Base-by-base conservation (phyloP, 2,329 filamentous ascomycete species). In the Cryphonectria naterciae region DNA sequence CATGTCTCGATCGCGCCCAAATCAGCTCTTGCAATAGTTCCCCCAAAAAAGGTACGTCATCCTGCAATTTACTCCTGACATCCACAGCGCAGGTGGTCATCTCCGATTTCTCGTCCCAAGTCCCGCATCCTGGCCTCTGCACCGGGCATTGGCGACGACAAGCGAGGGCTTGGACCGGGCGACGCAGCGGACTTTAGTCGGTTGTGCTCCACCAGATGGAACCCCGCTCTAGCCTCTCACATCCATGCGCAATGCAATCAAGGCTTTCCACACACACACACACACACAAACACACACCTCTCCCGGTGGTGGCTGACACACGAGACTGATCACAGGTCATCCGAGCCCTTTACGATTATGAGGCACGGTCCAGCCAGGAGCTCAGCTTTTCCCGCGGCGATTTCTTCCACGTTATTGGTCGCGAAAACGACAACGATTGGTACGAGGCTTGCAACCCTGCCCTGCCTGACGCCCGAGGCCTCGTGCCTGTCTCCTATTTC, bases 391-490 rank as follows among this genome's bases (percentile, higher is more conserved):
- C 91, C 75, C 93, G 94, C 79, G 96, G 96, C 78, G 96, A 99
- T 81, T 99, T 98, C 82, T 96, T 99, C 80, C 95, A 98, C 84
- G 96, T 99, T 74, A 95, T 98, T 81, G 94, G 93, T 77, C 92
- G 95, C 81, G 96, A 98, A 84, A 92, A 98, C 85, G 95, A 98
- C 80, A 84, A 85, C 56, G 94, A 98, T 80, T 99, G 96, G 95
- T 99, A 98, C 86, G 96, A 98, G 83, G 96, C 95, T 69, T 98
- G 94, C 86, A 99, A 99, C 80, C 96, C 96, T 72, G 89, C 93
- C 66, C 86, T 97, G 75, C 94, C 93, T 77, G 92, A 92, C 82
- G 93, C 94, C 66, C 91, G 94, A 75, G 96, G 96, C 73, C 88
- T 99, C 72, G 96, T 99, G 61, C 96, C 96, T 10, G 96, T 98